Evolutionary conservation across 108 stramenopile genomes (phyloP), one percentile per base, ranked within the genome.

Genomic region (Nitzschia sp.): DNA sequence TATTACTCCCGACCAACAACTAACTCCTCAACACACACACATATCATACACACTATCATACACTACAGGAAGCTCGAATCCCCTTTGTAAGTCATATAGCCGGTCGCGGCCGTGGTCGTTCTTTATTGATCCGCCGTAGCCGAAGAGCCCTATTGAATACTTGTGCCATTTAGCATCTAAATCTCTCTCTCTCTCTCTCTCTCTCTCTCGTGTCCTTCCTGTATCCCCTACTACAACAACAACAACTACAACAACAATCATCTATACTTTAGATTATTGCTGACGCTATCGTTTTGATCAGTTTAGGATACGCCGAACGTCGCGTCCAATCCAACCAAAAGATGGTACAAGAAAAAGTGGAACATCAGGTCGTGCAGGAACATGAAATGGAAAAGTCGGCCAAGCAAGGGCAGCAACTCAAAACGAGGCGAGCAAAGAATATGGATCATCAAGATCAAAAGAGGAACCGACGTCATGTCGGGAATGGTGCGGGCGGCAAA

Each of bases 321-420:
- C 45, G 58, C 3, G 36, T 61, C 11, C 54, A 46, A 17, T 69
- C 54, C 46, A 19, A 65, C 56, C 38, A 34, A 27, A 63, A 68
- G 8, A 63, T 72, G 50, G 17, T 55, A 8, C 61, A 48, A 22
- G 77, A 72, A 60, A 33, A 45, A 17, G 53, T 64, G 1, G 63
- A 30, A 38, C 36, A 64, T 6, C 55, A 46, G 0, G 71, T 63
- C 63, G 63, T 63, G 23, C 17, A 52, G 36, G 26, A 44, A 27
- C 62, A 72, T 5, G 41, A 72, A 45, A 56, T 64, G 45, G 34
- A 68, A 23, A 73, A 80, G 55, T 19, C 25, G 53, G 47, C 33
- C 41, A 50, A 65, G 33, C 25, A 55, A 6, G 74, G 46, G 8
- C 54, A 61, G 19, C n/a, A 63, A 70, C 27, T 2, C 30, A 41